Conservation (phyloP, 352 stramenopile genomes). For the Phytophthora lateralis region DNA sequence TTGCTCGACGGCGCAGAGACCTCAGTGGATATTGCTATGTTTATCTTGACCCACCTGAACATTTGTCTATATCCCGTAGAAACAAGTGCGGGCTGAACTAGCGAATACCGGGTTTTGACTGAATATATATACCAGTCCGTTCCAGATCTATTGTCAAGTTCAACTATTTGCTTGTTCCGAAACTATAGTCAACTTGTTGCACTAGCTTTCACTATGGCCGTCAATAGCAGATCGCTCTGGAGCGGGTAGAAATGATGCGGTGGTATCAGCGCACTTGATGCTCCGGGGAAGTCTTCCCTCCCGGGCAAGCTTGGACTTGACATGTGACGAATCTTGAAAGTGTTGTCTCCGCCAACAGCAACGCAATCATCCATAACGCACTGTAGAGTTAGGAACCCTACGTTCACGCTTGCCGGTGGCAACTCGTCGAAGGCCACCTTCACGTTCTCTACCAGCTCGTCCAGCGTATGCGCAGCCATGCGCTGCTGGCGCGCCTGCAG, state of each 20-base stretch:
- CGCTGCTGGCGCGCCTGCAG: not conserved
- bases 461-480: not conserved
- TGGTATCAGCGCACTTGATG: not conserved
- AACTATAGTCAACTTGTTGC: not conserved
- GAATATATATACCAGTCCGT: not conserved
- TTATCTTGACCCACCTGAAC: too few species aligned
- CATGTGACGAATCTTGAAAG: not conserved
- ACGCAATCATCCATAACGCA: not conserved
- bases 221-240: not conserved
- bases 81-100: too few species aligned
- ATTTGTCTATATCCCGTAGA: too few species aligned
- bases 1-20: too few species aligned
- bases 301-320: not conserved
- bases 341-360: not conserved
- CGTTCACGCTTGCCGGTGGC: not conserved
- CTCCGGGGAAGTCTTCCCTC: not conserved
- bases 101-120: too few species aligned
- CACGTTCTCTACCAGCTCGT: not conserved
- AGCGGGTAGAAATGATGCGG: not conserved
- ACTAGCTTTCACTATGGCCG: not conserved
- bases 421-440: not conserved
- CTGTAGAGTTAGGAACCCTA: not conserved
- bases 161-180: not conserved
- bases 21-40: too few species aligned
- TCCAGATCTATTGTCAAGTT: not conserved